Evolutionary conservation across 768 basidiomycete genomes (phyloP), one percentile per base, ranked within the genome.

Genomic region (Mycena belliarum): DNA sequence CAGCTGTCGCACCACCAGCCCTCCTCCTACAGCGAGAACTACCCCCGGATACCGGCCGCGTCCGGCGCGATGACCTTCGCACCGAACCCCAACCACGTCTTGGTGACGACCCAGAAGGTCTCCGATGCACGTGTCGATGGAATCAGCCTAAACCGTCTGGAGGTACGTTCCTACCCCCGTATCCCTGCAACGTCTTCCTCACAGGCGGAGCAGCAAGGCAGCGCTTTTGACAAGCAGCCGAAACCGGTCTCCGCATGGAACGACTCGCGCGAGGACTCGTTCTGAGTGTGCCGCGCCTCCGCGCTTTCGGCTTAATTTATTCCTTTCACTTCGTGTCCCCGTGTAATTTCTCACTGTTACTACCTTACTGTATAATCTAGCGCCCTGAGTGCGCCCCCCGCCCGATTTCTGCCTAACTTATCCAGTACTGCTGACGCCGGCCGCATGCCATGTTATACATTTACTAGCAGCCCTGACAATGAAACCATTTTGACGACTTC

Each of bases 11-110:
- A 56, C 3, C 53, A 48, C 28, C 21, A 43, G 10, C 50, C 43
- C 1, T 61, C 59, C 6, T 61, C 43, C 50, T 24, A 46, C n/a
- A n/a, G n/a, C 1, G 60, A 61, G n/a, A 20, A 42, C 20, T 54
- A 61, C 16, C 49, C 60, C 10, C 44, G 55, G 2, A 38, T 49
- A 18, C 9, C 42, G 16, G 29, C 54, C 4, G 35, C 25, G 21
- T 6, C 6, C 48, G 6, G 48, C 1, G 55, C 60, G 3, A 61
- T 61, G 60, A 57, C 55, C 25, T 61, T 61, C 46, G 60, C 60
- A 16, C 14, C 55, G 4, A 58, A 52, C 38, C 47, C 59, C 28
- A 52, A 33, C 26, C 47, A 25, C 11, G 41, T 61, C 7, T 29
- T 61, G 38, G 51, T 57, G 32, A 52, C 60, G n/a, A 56, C 60